These are phyloP conservation scores for Rasamsonia emersonii DNA, from an alignment of 2,329 filamentous ascomycete genomes.

Conservation along the genomic window DNA sequence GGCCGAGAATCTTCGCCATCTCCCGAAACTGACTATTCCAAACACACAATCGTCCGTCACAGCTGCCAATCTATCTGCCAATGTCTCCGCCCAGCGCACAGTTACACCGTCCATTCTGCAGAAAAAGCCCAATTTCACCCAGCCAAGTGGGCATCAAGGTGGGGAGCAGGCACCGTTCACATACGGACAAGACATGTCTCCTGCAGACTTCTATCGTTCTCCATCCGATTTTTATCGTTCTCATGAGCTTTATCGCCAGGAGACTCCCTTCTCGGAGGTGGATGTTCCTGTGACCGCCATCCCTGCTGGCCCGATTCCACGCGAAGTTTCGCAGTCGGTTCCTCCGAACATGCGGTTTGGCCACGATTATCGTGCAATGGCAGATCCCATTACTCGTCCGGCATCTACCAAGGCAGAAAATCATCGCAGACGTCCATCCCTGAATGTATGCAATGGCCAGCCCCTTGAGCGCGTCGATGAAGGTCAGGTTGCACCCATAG, in stretches of 20 bases:
- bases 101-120: constrained; percentile 20
- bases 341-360: constrained; percentile 88
- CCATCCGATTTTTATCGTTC: constrained; percentile 49
- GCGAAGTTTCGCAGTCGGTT: constrained; percentile 80
- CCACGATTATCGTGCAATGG: constrained; percentile 20
- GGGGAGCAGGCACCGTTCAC: constrained; percentile 44
- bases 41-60: constrained; percentile 23
- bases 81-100: constrained; percentile 20
- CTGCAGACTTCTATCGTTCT: constrained; percentile 51
- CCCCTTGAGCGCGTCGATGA: constrained; percentile 23
- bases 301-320: constrained; percentile 61
- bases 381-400: constrained; percentile 39
- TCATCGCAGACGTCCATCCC: constrained; percentile 18
- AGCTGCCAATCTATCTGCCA: constrained; percentile 14
- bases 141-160: constrained; percentile 13
- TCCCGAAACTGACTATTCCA: constrained; percentile 52
- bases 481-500: constrained; percentile 19
- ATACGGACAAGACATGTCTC: constrained; percentile 31
- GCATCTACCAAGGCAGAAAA: constrained; percentile 35
- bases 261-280: constrained; percentile 84
- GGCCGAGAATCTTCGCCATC: constrained; percentile 43
- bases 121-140: constrained; percentile 7
- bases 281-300: constrained; percentile 75
- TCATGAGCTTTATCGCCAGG: constrained; percentile 46
- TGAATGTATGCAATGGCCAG: constrained; percentile 5